Evolutionary conservation across 2,329 filamentous ascomycete species (phyloP).

Genomic region (Clarireedia sp.): DNA sequence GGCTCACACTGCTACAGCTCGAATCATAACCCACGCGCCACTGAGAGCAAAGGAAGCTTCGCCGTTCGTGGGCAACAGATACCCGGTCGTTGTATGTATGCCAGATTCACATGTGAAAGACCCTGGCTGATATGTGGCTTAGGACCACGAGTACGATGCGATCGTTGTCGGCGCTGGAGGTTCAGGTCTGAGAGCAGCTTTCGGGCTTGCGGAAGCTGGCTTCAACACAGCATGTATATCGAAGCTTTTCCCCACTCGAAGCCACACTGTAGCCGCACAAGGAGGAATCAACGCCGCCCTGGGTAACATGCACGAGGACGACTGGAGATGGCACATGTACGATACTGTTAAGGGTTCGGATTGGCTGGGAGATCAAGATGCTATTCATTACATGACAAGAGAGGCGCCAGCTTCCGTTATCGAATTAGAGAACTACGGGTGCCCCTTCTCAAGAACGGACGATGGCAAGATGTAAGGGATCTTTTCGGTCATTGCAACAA

Average conservation of each 20-base stretch:
- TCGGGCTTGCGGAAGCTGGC: slow-evolving; percentile 55
- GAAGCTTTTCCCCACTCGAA: slow-evolving; percentile 59
- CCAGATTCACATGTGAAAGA: background rate
- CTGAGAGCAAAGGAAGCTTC: slow-evolving; percentile 91
- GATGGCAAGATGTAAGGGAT: slow-evolving; percentile 77
- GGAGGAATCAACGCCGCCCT: slow-evolving; percentile 55
- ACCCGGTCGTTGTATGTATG: slow-evolving; percentile 72
- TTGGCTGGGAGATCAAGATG: slow-evolving; percentile 95
- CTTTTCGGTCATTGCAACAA: background rate
- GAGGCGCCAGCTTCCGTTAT: slow-evolving; percentile 87
- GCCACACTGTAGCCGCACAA: slow-evolving; percentile 59
- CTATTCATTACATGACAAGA: slow-evolving; percentile 97
- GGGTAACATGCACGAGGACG: slow-evolving; percentile 80
- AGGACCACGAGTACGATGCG: slow-evolving; percentile 98
- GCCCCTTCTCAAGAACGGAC: slow-evolving; percentile 92
- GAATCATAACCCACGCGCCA: slow-evolving; percentile 77
- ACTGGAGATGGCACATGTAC: slow-evolving; percentile 99
- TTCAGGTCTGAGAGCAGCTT: slow-evolving; percentile 54
- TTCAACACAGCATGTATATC: slow-evolving; percentile 58
- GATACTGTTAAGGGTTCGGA: slow-evolving; percentile 97
- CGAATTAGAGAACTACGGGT: slow-evolving; percentile 95
- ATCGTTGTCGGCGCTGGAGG: slow-evolving; percentile 59
- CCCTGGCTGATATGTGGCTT: slow-evolving; percentile 18
- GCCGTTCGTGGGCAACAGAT: slow-evolving; percentile 78
- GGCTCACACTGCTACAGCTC: slow-evolving; percentile 44